Evolutionary conservation across 2,329 filamentous ascomycete genomes (phyloP).

Genomic region (Gaeumannomyces sp.): DNA sequence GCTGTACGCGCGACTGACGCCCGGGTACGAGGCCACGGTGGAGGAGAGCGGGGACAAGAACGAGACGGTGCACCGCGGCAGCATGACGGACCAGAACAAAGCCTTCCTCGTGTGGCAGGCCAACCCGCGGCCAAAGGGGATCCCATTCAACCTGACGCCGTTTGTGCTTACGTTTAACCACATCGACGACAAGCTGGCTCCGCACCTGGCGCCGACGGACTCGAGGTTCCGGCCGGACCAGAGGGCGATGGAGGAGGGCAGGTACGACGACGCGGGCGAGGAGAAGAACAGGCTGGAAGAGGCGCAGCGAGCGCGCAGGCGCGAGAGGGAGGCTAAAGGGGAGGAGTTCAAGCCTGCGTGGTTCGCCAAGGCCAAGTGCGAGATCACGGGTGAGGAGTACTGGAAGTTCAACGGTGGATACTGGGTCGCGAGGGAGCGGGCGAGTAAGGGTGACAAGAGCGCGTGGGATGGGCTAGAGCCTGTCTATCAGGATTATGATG

Average conservation of each 20-base stretch:
- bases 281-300: conserved; percentile 96
- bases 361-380: conserved; percentile 70
- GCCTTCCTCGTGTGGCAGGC: conserved; percentile 93
- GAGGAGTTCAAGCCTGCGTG: conserved; percentile 80
- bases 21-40: conserved; percentile 75
- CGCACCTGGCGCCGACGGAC: conserved; percentile 83
- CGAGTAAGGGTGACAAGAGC: conserved; percentile 50
- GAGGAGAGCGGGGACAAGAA: conserved; percentile 39
- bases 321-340: conserved; percentile 67
- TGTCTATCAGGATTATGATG: conserved; percentile 49
- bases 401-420: conserved; percentile 89
- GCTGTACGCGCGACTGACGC: conserved; percentile 87
- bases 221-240: conserved; percentile 91
- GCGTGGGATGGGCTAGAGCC: conserved; percentile 71
- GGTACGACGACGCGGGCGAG: conserved; percentile 85
- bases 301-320: conserved; percentile 72
- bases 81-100: conserved; percentile 59
- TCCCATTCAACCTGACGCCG: conserved; percentile 95
- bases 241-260: conserved; percentile 96
- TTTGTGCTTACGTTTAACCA: conserved; percentile 95
- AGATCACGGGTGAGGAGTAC: conserved; percentile 78
- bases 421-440: conserved; percentile 68
- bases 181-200: conserved; percentile 71
- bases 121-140: conserved; percentile 69
- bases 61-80: conserved; percentile 38